phyloP scores from a whole-genome alignment of 108 stramenopile genomes.

The Cyclostephanos tholiformis region DNA sequence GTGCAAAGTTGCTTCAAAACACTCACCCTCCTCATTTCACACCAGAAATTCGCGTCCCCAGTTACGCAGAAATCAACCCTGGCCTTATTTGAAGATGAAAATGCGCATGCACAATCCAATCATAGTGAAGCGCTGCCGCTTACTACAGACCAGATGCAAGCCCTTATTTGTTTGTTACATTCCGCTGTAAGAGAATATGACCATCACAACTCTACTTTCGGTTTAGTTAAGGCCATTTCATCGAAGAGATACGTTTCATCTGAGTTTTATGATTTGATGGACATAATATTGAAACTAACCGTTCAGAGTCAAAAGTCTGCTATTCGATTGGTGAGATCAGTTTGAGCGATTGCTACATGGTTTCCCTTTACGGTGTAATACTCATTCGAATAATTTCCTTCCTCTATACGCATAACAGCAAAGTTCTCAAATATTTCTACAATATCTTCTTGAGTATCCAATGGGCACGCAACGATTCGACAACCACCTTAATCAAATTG shows the following conservation, averaged over 20 bases:
- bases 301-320: conserved; percentile 79
- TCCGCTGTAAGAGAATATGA: conserved; percentile 68
- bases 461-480: conserved; percentile 78
- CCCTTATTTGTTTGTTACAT: conserved; percentile 67
- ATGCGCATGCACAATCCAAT: conserved; percentile 17
- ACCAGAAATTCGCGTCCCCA: conserved; percentile 28
- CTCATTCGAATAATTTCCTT: background rate
- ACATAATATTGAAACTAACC: conserved; percentile 68
- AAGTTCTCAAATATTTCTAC: conserved; percentile 71
- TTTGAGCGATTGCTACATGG: background rate
- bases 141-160: conserved; percentile 78
- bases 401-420: conserved; percentile 48
- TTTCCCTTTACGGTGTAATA: conserved; percentile 5
- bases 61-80: background rate
- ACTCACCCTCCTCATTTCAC: conserved; percentile 76
- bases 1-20: conserved; percentile 89
- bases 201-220: conserved; percentile 82
- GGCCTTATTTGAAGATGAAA: background rate
- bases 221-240: conserved; percentile 70
- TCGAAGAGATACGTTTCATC: conserved; percentile 70
- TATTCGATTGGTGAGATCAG: conserved; percentile 67
- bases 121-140: conserved; percentile 45
- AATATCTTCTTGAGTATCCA: conserved; percentile 88
- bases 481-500: conserved; percentile 74
- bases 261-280: conserved; percentile 90